Evolutionary conservation across 23 red algal genomes (phyloP), one percentile per base, ranked within the genome.

Genomic region (Gracilaria vermiculophylla): DNA sequence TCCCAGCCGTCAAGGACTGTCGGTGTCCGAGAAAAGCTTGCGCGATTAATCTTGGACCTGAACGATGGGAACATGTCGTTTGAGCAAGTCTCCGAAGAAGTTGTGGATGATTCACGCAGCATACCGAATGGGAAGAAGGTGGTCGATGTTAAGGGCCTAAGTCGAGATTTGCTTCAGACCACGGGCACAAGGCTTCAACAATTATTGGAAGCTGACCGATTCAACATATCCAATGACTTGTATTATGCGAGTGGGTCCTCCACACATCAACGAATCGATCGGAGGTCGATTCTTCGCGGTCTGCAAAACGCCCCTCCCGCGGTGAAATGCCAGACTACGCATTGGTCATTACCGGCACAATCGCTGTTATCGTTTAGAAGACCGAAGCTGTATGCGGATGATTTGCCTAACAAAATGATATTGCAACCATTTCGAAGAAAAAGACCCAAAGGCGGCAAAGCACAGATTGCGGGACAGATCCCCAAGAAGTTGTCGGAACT

Each of bases 391-490:
- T 35, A 31, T 54, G 44, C 33, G 19, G 58, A 78, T 56, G 52
- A 62, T 13, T 66, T 83, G 32, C 57, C 80, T 11, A 73, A 65
- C 40, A 70, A 72, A 45, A 39, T 70, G 44, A 62, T 44, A 32
- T 15, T 76, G 44, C 60, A 67, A 51, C 77, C 92, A 8, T 82
- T 94, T 32, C 83, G 92, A 21, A 73, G 92, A 28, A 94, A 89
- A 69, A 75, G 92, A 5, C 83, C 83, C 14, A 94, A 94, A 54
- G 92, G 73, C 4, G 92, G 92, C 11, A 64, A 79, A 31, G 78
- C 85, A 17, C 92, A 94, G 77, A 94, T 94, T 81, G 92, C 92
- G 19, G 92, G 92, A 17, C 92, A 94, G 64, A 66, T 89, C 32
- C 92, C 92, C 37, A 94, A 94, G 92, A 85, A 87, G 53, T 75